Base-by-base conservation (phyloP, 495 filamentous ascomycete genomes). In the Daldinia grandis region DNA sequence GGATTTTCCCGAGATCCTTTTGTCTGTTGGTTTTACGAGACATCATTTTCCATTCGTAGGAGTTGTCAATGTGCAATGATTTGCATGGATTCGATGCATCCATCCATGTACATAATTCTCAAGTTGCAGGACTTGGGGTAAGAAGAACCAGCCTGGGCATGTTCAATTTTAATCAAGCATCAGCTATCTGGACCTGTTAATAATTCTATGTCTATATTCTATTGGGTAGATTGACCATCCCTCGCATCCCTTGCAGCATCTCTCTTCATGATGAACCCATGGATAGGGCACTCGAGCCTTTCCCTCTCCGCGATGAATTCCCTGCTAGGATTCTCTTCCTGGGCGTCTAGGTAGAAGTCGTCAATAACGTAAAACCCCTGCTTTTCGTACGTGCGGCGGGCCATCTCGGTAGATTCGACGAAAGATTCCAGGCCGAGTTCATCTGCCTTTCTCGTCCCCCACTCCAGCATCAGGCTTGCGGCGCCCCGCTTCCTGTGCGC, bases 391-490 rank as follows among this genome's bases (percentile, higher is more conserved):
- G 74, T 59, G 4, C 62, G 58, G 25, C 77, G 76, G 14, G 78
- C 81, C 17, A 67, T 67, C 30, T 76, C 78, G 9, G 79, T 80
- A 35, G 79, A 71, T 69, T 82, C 80, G 4, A 82, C 76, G 30
- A 81, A 78, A 19, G 78, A 72, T 49, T 78, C 75, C 14, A 82
- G 55, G 24, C 76, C 74, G 10, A 80, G 61, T 35, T 79, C 77
- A 49, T 81, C 80, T 3, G 78, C 77, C 67, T 76, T 76, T 50
- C 69, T 24, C 9, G 73, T 72, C 17, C 80, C 80, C 80, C 80
- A 82, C 15, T 73, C 31, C 31, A 81, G 62, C 37, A 81, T 71
- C 62, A 74, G 50, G 19, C 59, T 76, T 17, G 68, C 78, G n/a
- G 63, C 71, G 8, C 78, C 78, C 44, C 75, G 75, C n/a, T 47